Conservation (phyloP, 441 rosid species). For the Pelargonium citronellum region DNA sequence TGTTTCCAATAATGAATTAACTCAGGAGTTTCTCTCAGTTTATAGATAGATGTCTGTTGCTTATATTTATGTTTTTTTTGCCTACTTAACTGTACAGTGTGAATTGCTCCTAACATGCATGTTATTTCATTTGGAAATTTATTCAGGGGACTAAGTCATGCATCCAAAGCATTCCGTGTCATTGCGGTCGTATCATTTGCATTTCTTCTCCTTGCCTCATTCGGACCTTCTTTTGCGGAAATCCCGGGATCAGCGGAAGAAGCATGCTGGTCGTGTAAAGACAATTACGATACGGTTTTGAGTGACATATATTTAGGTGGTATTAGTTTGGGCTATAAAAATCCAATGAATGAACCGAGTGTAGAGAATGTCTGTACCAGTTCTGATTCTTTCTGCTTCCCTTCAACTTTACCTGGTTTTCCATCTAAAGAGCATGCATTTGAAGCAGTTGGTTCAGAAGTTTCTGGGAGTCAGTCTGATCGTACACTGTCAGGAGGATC, state of each 20-base stretch:
- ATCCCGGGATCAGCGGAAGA: slow-evolving; percentile 41
- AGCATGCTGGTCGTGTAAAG: slow-evolving; percentile 37
- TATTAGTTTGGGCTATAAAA: slow-evolving; percentile 28
- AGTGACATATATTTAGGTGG: slow-evolving; percentile 27
- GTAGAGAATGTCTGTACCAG: slow-evolving; percentile 39
- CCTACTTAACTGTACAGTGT: slow-evolving; percentile 1
- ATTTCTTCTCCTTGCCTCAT: slow-evolving; percentile 38
- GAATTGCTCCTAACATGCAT: slow-evolving; percentile 9
- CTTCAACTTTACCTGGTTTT: slow-evolving; percentile 55
- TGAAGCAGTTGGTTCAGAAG: slow-evolving; percentile 31
- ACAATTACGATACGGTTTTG: slow-evolving; percentile 27
- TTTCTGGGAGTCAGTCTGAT: slow-evolving; percentile 31
- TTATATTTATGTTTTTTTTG: background rate
- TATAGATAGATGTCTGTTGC: background rate
- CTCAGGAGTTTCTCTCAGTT: background rate
- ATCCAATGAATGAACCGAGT: slow-evolving; percentile 26
- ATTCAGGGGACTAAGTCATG: slow-evolving; percentile 49
- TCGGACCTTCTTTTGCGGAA: slow-evolving; percentile 39
- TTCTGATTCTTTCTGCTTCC: slow-evolving; percentile 60
- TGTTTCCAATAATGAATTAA: background rate
- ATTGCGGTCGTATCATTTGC: slow-evolving; percentile 53
- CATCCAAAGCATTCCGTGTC: slow-evolving; percentile 34
- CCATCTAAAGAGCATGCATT: slow-evolving; percentile 24
- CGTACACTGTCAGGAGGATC: slow-evolving; percentile 29
- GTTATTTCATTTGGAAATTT: slow-evolving; percentile 22